Evolutionary conservation across 768 basidiomycete species (phyloP), one percentile per base, ranked within the genome.

Genomic region (Trametes gibbosa): DNA sequence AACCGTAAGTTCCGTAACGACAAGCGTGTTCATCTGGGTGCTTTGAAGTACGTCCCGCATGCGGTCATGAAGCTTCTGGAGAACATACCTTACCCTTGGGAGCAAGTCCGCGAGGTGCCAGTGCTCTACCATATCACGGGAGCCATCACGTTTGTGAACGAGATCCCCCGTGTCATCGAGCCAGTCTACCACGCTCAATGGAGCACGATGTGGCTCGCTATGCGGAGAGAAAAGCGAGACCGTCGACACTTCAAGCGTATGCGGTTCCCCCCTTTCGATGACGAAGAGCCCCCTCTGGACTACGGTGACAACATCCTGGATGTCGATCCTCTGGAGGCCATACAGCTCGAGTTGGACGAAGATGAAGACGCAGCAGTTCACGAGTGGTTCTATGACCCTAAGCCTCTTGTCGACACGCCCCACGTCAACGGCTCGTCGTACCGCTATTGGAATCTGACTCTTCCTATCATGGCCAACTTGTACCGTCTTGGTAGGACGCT

Each of bases 171-270:
- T 47, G 85, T 99, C 65, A 90, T 98, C 62, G 97, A 98, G 72
- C 97, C 97, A 6, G 84, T 99, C 10, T 98, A 97, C 74, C 97
- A 99, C 72, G 94, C 97, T 0, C 97, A 98, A 69, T 99, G 97
- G 97, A 95, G 93, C 70, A 91, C 92, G 5, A 99, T 99, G 97
- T 99, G 97, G 97, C 79, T 99, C 46, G 96, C 97, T 12, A 99
- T 99, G 97, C 83, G 97, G 60, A 80, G 97, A 61, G 97, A 99
- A 77, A 99, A 99, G 79, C 85, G 97, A 57, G 97, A 99, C 72
- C 90, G 97, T 71, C 80, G 96, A 58, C 97, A 99, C 74, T 99
- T 99, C 80, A 99, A 99, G 79, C 92, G 97, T 46, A 98, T 99
- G 95, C 87, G 96, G 23, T 99, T 98, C 77, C 97, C 97, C 23